Evolutionary conservation across 441 rosid genomes (phyloP).

Genomic region (Adansonia rubrostipa): DNA sequence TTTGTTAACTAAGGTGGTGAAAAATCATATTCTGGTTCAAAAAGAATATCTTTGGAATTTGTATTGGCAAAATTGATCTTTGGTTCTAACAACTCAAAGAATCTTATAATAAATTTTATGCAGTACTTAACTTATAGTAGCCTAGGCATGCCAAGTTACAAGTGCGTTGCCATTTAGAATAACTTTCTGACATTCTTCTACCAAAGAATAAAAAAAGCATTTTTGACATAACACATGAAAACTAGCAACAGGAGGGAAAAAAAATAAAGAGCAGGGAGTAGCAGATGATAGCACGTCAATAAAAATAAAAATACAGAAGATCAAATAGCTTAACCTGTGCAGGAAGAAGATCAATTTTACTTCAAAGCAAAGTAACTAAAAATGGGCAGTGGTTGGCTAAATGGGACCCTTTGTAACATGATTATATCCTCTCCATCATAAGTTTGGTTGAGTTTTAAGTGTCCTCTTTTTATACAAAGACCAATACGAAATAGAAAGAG

Average conservation of each 20-base stretch:
- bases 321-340: constrained; percentile 16
- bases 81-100: not conserved
- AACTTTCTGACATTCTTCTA: too few relatives aligned
- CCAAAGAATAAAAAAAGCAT: not conserved
- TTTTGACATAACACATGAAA: not conserved
- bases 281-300: not conserved
- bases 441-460: constrained; percentile 22
- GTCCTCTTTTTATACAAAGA: constrained; percentile 28
- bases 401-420: constrained; percentile 28
- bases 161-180: not conserved
- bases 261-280: not conserved
- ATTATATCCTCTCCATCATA: constrained; percentile 22
- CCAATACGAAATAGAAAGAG: constrained; percentile 26
- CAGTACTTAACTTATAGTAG: not conserved
- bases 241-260: not conserved
- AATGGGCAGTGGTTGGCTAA: constrained; percentile 32
- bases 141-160: not conserved
- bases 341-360: constrained; percentile 34
- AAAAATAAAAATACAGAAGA: constrained; percentile 16
- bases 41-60: not conserved
- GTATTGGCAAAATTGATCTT: not conserved
- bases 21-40: not conserved
- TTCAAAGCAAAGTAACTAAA: constrained; percentile 31
- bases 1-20: not conserved
- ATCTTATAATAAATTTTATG: not conserved